Evolutionary conservation across 345 rosid species (phyloP).

Genomic region (Moringa oleifera): DNA sequence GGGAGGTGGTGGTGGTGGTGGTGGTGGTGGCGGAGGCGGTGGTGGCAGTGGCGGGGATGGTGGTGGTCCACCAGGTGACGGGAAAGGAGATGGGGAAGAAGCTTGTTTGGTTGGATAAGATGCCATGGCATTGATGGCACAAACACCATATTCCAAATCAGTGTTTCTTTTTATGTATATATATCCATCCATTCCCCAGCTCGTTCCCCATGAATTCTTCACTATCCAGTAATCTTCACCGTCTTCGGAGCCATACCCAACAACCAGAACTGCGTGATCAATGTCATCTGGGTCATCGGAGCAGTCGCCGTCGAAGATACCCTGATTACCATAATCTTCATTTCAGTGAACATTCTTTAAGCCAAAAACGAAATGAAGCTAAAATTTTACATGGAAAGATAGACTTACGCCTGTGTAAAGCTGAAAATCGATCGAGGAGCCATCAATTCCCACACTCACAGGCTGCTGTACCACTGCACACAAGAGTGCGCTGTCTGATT

Average conservation of each 20-base stretch:
- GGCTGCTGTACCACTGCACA: conserved; percentile 73
- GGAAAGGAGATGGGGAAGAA: conserved; percentile 53
- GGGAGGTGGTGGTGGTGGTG: conserved; percentile 44
- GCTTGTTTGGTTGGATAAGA: conserved; percentile 61
- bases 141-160: conserved; percentile 34
- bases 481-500: conserved; percentile 51
- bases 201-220: conserved; percentile 79
- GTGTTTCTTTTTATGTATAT: conserved; percentile 43
- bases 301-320: conserved; percentile 55
- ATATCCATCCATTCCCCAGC: conserved; percentile 64
- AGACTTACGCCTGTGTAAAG: conserved; percentile 61
- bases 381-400: too few relatives aligned
- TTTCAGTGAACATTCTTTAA: conserved; percentile 16
- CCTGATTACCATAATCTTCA: conserved; percentile 30
- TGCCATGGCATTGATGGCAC: conserved; percentile 68
- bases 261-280: conserved; percentile 69
- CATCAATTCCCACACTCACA: conserved; percentile 68
- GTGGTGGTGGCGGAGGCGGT: conserved; percentile 18
- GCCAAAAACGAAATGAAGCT: too few relatives aligned
- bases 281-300: conserved; percentile 52
- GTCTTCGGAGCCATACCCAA: conserved; percentile 67
- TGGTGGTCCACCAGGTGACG: conserved; percentile 28
- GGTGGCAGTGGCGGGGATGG: conserved; percentile 28
- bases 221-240: conserved; percentile 78
- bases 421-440: conserved; percentile 68